A percentile compares a stretch with the other conserved stretches of the same genome.
Evolutionary conservation across 768 basidiomycete species (phyloP).

Genomic region (Dentipellis sp.): DNA sequence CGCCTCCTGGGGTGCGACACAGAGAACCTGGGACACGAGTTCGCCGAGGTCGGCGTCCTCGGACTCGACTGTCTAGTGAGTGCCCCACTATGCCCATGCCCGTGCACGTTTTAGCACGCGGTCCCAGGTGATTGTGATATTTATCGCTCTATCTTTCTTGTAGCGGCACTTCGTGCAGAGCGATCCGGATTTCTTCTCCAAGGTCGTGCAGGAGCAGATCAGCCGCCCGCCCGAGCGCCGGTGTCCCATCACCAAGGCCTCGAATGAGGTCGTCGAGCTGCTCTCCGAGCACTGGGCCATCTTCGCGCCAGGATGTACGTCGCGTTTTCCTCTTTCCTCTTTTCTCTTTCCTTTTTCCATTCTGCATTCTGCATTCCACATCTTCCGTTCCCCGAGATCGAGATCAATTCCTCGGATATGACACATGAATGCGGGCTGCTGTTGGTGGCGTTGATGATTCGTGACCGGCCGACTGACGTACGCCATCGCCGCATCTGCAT

Average conservation of each 20-base stretch:
- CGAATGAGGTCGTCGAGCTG: constrained; percentile 78
- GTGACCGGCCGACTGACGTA: not conserved
- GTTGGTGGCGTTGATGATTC: not conserved
- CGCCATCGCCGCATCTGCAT: not conserved
- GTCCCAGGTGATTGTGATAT: not conserved
- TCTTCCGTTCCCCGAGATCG: no score
- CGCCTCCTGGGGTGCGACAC: constrained; percentile 67
- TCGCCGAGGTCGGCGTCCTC: constrained; percentile 67
- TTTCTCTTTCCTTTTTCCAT: not conserved
- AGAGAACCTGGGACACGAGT: constrained; percentile 70
- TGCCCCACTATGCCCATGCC: not conserved
- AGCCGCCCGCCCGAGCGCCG: constrained; percentile 64
- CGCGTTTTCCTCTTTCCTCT: not conserved
- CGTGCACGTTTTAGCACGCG: no score
- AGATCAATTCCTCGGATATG: no score
- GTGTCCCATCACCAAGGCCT: constrained; percentile 77
- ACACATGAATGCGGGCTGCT: not conserved
- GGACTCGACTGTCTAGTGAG: constrained; percentile 76
- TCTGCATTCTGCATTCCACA: not conserved
- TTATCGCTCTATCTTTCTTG: not conserved
- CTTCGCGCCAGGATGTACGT: constrained; percentile 76
- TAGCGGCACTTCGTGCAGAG: constrained; percentile 61
- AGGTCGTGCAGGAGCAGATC: constrained; percentile 75
- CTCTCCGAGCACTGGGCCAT: constrained; percentile 82
- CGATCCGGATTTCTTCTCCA: constrained; percentile 66